Conservation (phyloP, 768 basidiomycete genomes). For the Coprinopsis strossmayeri region DNA sequence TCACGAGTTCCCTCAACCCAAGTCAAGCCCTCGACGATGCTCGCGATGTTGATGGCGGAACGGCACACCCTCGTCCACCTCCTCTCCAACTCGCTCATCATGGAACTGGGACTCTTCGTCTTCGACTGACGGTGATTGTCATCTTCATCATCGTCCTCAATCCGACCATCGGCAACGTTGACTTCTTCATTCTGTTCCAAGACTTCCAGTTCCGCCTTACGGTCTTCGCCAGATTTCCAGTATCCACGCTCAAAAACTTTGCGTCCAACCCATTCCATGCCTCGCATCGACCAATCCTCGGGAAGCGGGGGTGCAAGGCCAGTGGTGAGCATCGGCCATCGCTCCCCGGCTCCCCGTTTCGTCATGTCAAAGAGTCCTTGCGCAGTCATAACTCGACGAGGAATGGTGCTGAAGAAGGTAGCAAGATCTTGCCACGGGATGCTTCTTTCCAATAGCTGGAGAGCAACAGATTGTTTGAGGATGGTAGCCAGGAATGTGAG, state of each 20-base stretch:
- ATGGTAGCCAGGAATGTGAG: conserved; percentile 86
- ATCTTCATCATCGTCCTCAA: conserved; percentile 70
- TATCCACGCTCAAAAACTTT: conserved; percentile 90
- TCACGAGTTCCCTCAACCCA: conserved; percentile 53
- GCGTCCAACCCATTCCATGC: conserved; percentile 94
- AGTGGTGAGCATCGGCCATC: conserved; percentile 63
- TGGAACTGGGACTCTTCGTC: neutral
- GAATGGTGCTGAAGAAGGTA: conserved; percentile 52
- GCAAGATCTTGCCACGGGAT: conserved; percentile 84
- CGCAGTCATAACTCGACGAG: conserved; percentile 41
- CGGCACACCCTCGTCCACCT: conserved; percentile 77
- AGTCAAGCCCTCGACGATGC: conserved; percentile 68
- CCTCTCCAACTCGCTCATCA: conserved; percentile 35
- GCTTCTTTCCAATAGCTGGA: conserved; percentile 60
- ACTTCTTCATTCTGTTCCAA: conserved; percentile 53
- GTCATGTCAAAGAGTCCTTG: conserved; percentile 32
- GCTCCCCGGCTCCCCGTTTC: conserved; percentile 29
- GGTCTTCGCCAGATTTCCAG: conserved; percentile 79
- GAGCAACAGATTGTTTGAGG: conserved; percentile 55
- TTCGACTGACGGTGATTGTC: conserved; percentile 17
- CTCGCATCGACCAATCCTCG: conserved; percentile 94
- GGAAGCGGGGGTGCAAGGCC: conserved; percentile 67
- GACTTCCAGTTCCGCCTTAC: conserved; percentile 70
- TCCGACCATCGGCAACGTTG: conserved; percentile 67
- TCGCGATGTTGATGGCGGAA: conserved; percentile 59